Evolutionary conservation across 129 eudicot genomes (phyloP).

Genomic region (Cynara cardunculus): DNA sequence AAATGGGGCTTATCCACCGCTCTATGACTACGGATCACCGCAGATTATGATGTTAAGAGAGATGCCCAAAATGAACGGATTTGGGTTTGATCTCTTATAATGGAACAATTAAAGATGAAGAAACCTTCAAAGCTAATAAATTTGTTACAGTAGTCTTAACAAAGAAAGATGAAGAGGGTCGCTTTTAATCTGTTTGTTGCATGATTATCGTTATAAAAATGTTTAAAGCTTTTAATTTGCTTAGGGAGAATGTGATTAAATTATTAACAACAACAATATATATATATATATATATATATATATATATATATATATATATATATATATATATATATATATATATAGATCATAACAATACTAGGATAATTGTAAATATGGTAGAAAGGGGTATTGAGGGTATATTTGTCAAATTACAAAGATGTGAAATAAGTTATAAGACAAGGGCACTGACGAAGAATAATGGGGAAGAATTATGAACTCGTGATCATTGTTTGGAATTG

Average conservation of each 20-base stretch:
- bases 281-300: too few species aligned
- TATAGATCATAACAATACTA: neutral
- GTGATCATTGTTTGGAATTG: constrained; percentile 59
- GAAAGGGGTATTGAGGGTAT: neutral
- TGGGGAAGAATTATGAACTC: constrained; percentile 45
- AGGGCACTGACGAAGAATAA: constrained; percentile 23
- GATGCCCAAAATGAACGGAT: neutral
- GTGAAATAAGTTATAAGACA: constrained; percentile 16
- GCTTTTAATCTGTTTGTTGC: neutral
- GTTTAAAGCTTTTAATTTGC: neutral
- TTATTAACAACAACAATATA: neutral
- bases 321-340: too few species aligned
- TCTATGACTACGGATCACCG: neutral
- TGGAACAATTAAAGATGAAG: neutral
- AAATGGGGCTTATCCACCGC: constrained; percentile 13
- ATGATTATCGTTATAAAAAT: neutral
- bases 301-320: too few species aligned
- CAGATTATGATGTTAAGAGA: neutral
- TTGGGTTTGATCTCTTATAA: neutral
- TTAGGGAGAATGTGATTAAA: neutral
- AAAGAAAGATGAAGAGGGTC: neutral
- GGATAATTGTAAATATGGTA: neutral
- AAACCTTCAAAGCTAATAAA: neutral
- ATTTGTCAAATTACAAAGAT: constrained; percentile 12
- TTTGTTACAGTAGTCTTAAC: neutral